Conservation (phyloP, 1,284 basidiomycete genomes). For the Heterobasidion irregulare region DNA sequence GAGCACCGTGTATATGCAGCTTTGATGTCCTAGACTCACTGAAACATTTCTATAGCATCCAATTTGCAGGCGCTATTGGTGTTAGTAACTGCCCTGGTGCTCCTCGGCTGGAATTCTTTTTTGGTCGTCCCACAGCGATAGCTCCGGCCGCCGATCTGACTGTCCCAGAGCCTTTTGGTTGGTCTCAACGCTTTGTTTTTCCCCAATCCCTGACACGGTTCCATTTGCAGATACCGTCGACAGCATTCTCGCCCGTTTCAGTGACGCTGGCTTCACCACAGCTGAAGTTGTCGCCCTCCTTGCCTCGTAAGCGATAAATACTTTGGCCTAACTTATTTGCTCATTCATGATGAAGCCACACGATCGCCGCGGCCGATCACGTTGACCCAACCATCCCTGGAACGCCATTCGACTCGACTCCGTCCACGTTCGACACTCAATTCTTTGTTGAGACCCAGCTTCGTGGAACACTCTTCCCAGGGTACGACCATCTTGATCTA, state of each 20-base stretch:
- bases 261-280: conserved; percentile 17
- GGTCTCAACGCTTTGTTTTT: neutral
- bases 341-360: conserved; percentile 13
- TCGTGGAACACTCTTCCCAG: conserved; percentile 20
- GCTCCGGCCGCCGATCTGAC: conserved; percentile 16
- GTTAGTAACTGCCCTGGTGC: conserved; percentile 21
- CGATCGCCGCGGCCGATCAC: conserved; percentile 17
- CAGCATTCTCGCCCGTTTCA: conserved; percentile 17
- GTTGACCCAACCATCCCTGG: conserved; percentile 16
- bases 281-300: conserved; percentile 21
- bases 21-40: neutral
- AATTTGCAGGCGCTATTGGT: conserved; percentile 21
- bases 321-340: neutral
- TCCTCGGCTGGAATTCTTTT: conserved; percentile 18
- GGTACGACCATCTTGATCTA: conserved; percentile 2
- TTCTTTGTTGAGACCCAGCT: conserved; percentile 20
- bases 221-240: neutral
- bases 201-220: neutral
- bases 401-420: conserved; percentile 20
- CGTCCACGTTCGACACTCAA: conserved; percentile 17
- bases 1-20: neutral
- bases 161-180: conserved; percentile 21
- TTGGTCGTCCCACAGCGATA: conserved; percentile 16
- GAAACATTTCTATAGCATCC: conserved; percentile 14
- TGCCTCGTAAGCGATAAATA: conserved; percentile 11